Evolutionary conservation across 2,329 filamentous ascomycete species (phyloP).

Genomic region (Cladorrhinum sp.): DNA sequence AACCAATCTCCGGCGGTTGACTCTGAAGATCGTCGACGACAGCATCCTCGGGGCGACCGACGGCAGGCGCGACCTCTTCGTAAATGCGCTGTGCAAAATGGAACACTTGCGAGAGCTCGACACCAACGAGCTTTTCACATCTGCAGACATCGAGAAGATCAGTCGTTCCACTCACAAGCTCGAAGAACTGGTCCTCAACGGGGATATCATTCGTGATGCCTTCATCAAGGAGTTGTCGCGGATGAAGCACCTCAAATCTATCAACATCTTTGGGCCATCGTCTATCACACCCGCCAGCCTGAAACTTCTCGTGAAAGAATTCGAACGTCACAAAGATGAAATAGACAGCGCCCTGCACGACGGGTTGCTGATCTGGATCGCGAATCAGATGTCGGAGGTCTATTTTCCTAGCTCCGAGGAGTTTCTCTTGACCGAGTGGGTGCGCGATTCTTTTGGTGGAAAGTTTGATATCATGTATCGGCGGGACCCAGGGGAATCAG

Average conservation of each 20-base stretch:
- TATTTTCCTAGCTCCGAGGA: conserved; percentile 31
- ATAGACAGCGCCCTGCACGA: conserved; percentile 17
- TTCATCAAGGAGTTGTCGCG: conserved; percentile 37
- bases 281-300: conserved; percentile 53
- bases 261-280: conserved; percentile 55
- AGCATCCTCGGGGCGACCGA: conserved; percentile 22
- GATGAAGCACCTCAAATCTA: conserved; percentile 46
- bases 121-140: conserved; percentile 47
- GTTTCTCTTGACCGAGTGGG: conserved; percentile 25
- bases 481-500: conserved; percentile 33
- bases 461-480: conserved; percentile 34
- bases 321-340: conserved; percentile 28
- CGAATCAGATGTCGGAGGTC: conserved; percentile 30
- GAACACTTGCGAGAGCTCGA: conserved; percentile 51
- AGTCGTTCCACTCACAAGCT: conserved; percentile 44
- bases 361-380: conserved; percentile 35
- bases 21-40: conserved; percentile 25
- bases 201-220: conserved; percentile 48
- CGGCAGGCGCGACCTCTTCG: conserved; percentile 35
- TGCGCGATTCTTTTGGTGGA: conserved; percentile 31
- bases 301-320: conserved; percentile 36
- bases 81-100: conserved; percentile 46
- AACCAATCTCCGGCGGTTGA: conserved; percentile 38
- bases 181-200: conserved; percentile 55
- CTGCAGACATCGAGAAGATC: conserved; percentile 48